Percentiles rank a stretch among this genome's conserved stretches.
Conservation (phyloP, 2,329 filamentous ascomycete genomes). For the Phialophora expanda region DNA sequence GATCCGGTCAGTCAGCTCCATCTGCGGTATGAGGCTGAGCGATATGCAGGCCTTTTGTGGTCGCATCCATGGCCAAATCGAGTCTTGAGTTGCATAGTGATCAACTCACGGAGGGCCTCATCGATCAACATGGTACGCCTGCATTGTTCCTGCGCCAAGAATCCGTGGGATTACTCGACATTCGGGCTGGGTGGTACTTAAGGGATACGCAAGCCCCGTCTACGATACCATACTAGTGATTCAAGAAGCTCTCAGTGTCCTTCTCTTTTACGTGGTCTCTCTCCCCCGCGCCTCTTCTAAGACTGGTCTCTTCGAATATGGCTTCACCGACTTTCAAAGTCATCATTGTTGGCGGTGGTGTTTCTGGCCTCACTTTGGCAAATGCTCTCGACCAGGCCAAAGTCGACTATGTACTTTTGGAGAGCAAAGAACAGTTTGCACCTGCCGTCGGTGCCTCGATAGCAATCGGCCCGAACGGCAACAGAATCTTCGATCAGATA, state of each 20-base stretch:
- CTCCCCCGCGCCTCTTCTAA: background rate
- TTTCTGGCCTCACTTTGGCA: conserved; percentile 35
- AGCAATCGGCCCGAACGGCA: conserved; percentile 33
- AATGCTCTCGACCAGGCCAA: conserved; percentile 31
- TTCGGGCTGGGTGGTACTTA: background rate
- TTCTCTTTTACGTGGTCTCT: background rate
- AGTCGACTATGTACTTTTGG: conserved; percentile 39
- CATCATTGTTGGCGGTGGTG: conserved; percentile 21
- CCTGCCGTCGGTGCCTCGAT: conserved; percentile 38
- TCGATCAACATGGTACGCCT: background rate
- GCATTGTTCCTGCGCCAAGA: background rate
- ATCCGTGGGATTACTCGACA: background rate
- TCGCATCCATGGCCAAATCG: background rate
- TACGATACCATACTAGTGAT: background rate
- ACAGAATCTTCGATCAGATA: conserved; percentile 8
- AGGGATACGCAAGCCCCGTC: background rate
- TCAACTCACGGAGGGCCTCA: background rate
- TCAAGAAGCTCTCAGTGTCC: background rate
- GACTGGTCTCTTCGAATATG: background rate
- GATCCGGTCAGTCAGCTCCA: background rate
- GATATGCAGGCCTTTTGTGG: background rate
- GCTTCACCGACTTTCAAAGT: conserved; percentile 12
- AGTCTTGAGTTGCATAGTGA: background rate
- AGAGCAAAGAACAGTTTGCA: conserved; percentile 35
- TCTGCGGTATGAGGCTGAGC: background rate